Conservation (phyloP, 257 asterid genomes). For the Solanum sejunctum region DNA sequence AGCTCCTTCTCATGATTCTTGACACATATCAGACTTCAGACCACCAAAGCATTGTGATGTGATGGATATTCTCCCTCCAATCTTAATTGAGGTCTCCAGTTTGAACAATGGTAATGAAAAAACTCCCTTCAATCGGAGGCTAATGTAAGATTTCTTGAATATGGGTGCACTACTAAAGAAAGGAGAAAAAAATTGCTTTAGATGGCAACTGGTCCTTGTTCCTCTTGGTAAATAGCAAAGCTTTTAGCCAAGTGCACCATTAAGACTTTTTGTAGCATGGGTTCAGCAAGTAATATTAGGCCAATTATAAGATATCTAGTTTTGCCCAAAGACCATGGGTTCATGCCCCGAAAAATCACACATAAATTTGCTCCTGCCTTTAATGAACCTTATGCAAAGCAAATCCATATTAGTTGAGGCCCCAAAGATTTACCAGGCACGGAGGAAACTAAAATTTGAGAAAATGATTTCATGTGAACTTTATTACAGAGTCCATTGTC, state of each 20-base stretch:
- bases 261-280: too few species aligned
- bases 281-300: too few species aligned
- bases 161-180: too few species aligned
- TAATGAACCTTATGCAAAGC: background rate
- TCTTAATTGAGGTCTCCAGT: background rate
- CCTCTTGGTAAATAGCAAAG: too few species aligned
- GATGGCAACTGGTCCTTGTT: too few species aligned
- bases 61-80: background rate
- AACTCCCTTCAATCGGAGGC: background rate
- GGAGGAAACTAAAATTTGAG: background rate
- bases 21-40: background rate
- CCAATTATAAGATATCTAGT: too few species aligned
- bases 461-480: background rate
- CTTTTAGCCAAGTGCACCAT: too few species aligned
- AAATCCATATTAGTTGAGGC: background rate
- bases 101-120: background rate
- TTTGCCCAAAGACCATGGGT: too few species aligned
- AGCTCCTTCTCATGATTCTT: background rate
- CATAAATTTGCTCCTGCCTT: too few species aligned
- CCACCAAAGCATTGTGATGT: background rate
- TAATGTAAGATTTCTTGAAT: too few species aligned
- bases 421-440: background rate
- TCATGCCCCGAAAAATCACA: too few species aligned
- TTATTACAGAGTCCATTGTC: background rate
- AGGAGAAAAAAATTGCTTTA: too few species aligned